phyloP scores from a whole-genome alignment of 2,329 filamentous ascomycete genomes.

The Hypocreales sp. region DNA sequence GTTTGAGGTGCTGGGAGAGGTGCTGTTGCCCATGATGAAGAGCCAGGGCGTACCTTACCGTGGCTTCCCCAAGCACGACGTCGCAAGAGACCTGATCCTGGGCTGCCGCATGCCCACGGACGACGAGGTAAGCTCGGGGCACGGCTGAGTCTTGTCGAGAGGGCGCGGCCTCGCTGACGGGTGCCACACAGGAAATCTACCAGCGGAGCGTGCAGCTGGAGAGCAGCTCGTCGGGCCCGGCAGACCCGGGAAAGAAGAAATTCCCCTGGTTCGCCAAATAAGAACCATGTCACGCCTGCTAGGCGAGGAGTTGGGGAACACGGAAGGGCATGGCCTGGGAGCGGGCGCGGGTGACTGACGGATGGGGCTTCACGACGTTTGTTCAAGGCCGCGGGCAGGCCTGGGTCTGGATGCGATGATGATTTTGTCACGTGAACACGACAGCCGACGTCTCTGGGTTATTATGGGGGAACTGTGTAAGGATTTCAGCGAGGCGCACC shows the following conservation, averaged over 20 bases:
- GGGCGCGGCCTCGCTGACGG: neutral
- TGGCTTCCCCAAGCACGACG: slow-evolving; percentile 52
- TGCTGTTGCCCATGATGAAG: slow-evolving; percentile 78
- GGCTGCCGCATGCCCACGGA: slow-evolving; percentile 71
- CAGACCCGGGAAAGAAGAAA: slow-evolving; percentile 44
- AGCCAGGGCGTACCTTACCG: slow-evolving; percentile 78
- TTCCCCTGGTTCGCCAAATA: slow-evolving; percentile 49
- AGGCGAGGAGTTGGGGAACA: slow-evolving; percentile 12
- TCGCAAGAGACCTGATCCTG: slow-evolving; percentile 58
- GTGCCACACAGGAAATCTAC: slow-evolving; percentile 40
- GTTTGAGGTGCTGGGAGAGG: slow-evolving; percentile 89
- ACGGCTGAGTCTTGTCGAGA: neutral
- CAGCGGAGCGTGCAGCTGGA: slow-evolving; percentile 46
- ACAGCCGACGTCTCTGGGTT: too few relatives aligned
- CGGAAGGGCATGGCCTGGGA: too few relatives aligned
- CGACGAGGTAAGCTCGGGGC: slow-evolving; percentile 60
- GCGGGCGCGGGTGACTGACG: too few relatives aligned
- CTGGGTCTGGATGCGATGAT: too few relatives aligned
- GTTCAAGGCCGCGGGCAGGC: slow-evolving; percentile 2
- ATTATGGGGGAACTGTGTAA: too few relatives aligned
- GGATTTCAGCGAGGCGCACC: too few relatives aligned
- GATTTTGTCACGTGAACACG: too few relatives aligned
- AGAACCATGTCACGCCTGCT: too few relatives aligned
- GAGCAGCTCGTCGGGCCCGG: slow-evolving; percentile 25
- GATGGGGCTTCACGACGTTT: too few relatives aligned